Conservation (phyloP, 768 basidiomycete species). For the Candolleomyces aberdarensis region DNA sequence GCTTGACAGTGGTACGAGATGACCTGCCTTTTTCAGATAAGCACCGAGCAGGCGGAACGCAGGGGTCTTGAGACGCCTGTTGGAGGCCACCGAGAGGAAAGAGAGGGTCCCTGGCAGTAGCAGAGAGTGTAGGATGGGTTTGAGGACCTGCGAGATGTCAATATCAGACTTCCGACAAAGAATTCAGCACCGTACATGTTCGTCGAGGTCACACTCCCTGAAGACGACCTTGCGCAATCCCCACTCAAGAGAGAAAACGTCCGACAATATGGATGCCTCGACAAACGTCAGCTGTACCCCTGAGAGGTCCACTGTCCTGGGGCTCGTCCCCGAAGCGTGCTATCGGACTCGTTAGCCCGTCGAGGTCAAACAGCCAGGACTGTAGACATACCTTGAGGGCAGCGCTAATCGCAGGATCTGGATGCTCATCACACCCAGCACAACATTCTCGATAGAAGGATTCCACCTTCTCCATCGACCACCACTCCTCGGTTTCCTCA, state of each 20-base stretch:
- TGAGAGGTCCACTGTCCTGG: constrained; percentile 77
- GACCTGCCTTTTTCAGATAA: constrained; percentile 68
- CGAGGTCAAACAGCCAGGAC: background rate
- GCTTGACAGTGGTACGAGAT: constrained; percentile 3
- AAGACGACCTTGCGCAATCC: constrained; percentile 83
- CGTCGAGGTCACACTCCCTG: constrained; percentile 85
- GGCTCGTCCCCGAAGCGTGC: constrained; percentile 52
- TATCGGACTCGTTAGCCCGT: constrained; percentile 19
- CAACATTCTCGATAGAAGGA: constrained; percentile 88
- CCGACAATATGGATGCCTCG: constrained; percentile 78
- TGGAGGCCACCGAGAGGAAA: constrained; percentile 83
- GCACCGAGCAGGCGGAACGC: constrained; percentile 81
- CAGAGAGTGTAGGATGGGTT: constrained; percentile 87
- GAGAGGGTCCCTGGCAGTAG: constrained; percentile 80
- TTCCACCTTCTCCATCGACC: constrained; percentile 82
- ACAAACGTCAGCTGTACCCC: constrained; percentile 69
- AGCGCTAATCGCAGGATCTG: constrained; percentile 59
- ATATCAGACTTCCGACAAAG: background rate
- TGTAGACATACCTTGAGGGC: constrained; percentile 63
- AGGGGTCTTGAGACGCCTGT: constrained; percentile 70
- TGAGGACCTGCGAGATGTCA: constrained; percentile 56
- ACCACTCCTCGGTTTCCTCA: constrained; percentile 60
- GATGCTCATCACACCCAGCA: constrained; percentile 67
- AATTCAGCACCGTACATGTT: constrained; percentile 49
- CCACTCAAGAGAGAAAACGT: constrained; percentile 92